Conservation (phyloP, 208 protist species). For the Entamoeba moshkovskii region DNA sequence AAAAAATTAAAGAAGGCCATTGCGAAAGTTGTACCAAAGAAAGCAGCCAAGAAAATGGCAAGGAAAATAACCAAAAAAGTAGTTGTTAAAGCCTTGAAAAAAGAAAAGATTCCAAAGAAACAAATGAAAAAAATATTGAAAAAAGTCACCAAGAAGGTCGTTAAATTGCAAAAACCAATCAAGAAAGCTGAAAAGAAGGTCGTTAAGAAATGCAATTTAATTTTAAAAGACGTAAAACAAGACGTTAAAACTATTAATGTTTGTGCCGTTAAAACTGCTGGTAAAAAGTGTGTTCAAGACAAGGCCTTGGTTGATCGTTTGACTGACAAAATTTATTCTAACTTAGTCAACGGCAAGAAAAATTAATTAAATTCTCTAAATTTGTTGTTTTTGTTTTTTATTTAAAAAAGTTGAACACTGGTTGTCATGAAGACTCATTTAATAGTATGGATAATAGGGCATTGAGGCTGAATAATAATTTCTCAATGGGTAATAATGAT, state of each 20-base stretch:
- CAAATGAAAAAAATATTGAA: neutral
- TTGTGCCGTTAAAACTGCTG: neutral
- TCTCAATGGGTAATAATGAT: no score
- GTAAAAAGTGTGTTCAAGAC: neutral
- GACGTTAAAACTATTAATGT: neutral
- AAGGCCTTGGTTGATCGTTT: neutral
- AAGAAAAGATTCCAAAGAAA: neutral
- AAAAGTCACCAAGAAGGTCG: neutral
- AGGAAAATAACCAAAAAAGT: neutral
- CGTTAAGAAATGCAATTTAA: neutral
- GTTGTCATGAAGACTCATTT: no score
- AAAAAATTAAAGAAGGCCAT: neutral
- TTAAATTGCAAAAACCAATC: neutral
- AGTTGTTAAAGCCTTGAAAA: neutral
- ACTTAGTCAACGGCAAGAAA: neutral
- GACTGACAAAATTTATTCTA: neutral
- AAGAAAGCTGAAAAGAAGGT: neutral
- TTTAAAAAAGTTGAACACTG: no score
- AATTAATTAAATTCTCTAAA: neutral
- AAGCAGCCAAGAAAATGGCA: neutral
- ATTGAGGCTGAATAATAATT: no score
- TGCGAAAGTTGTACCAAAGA: neutral
- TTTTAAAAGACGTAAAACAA: neutral
- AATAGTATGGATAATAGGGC: no score
- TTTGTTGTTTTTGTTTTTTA: no score